These are phyloP conservation scores for Mycena vulgaris DNA, from an alignment of 768 basidiomycete species.

Conservation along the genomic window DNA sequence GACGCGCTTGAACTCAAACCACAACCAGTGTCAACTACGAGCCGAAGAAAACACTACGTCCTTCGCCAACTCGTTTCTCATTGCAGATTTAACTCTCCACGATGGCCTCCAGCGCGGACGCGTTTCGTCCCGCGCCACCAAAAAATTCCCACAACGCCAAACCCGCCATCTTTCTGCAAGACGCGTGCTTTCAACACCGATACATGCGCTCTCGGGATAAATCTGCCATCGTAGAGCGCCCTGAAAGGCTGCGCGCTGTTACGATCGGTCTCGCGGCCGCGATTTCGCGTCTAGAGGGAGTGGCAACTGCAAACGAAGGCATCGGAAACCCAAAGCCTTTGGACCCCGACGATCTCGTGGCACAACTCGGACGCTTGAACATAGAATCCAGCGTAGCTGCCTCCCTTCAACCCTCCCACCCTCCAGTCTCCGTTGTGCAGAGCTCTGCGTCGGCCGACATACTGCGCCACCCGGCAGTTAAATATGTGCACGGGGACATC, in stretches of 20 bases:
- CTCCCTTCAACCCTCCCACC: constrained; percentile 25
- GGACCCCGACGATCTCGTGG: constrained; percentile 59
- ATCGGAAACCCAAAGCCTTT: constrained; percentile 15
- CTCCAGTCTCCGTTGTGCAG: constrained; percentile 63
- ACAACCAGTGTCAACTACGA: too few relatives aligned
- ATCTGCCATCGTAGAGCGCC: constrained; percentile 89
- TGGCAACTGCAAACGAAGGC: constrained; percentile 21
- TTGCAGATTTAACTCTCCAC: not conserved
- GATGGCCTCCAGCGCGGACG: constrained; percentile 6
- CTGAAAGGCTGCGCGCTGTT: constrained; percentile 90
- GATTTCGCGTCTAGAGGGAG: constrained; percentile 77
- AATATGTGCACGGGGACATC: constrained; percentile 82
- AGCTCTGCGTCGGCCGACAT: constrained; percentile 71
- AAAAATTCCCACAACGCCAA: not conserved
- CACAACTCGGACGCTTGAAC: constrained; percentile 62
- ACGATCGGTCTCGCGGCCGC: constrained; percentile 87
- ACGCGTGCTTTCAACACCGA: constrained; percentile 79
- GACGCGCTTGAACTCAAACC: too few relatives aligned
- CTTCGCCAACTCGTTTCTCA: not conserved
- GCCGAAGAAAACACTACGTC: too few relatives aligned
- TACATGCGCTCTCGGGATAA: constrained; percentile 85
- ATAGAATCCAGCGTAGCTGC: constrained; percentile 42
- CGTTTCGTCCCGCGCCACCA: not conserved
- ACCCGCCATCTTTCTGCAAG: constrained; percentile 70
- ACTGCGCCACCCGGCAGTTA: constrained; percentile 73